These are phyloP conservation scores for Phytophthora multivora DNA, from an alignment of 352 stramenopile genomes.

Conservation along the genomic window DNA sequence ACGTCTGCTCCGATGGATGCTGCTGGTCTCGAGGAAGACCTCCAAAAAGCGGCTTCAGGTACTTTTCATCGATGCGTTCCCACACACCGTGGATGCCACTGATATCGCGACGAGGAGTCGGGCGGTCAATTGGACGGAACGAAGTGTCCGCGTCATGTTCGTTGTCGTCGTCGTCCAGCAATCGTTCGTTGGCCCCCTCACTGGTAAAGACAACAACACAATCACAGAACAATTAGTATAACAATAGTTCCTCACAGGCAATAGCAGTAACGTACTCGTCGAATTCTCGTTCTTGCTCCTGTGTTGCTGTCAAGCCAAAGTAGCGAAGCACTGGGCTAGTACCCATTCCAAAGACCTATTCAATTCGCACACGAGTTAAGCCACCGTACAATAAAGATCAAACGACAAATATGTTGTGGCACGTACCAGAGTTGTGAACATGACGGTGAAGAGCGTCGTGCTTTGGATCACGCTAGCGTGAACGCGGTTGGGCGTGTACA, in stretches of 20 bases:
- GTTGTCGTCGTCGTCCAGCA: slow-evolving; percentile 63
- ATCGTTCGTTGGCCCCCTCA: slow-evolving; percentile 52
- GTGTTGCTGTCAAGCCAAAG: slow-evolving; percentile 52
- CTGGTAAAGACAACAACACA: slow-evolving; percentile 19
- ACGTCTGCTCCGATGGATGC: slow-evolving; percentile 17
- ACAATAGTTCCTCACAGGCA: neutral
- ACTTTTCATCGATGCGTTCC: slow-evolving; percentile 71
- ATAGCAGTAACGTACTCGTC: slow-evolving; percentile 51
- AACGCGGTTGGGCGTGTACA: slow-evolving; percentile 56
- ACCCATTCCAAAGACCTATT: slow-evolving; percentile 75
- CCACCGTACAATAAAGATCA: no score
- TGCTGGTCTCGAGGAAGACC: slow-evolving; percentile 40
- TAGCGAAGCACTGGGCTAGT: slow-evolving; percentile 69
- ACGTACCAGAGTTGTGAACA: slow-evolving; percentile 79
- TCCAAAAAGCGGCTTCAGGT: slow-evolving; percentile 77
- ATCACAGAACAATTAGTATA: slow-evolving; percentile 4
- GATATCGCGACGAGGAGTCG: slow-evolving; percentile 31
- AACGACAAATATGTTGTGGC: neutral
- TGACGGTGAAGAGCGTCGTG: slow-evolving; percentile 81
- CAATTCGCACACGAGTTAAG: neutral
- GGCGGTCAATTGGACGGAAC: slow-evolving; percentile 45
- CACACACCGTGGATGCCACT: slow-evolving; percentile 67
- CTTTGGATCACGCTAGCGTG: slow-evolving; percentile 78
- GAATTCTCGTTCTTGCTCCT: slow-evolving; percentile 41
- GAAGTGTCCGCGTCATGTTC: slow-evolving; percentile 56